Base-by-base conservation (phyloP, 352 stramenopile species). In the Pythium apleroticum region DNA sequence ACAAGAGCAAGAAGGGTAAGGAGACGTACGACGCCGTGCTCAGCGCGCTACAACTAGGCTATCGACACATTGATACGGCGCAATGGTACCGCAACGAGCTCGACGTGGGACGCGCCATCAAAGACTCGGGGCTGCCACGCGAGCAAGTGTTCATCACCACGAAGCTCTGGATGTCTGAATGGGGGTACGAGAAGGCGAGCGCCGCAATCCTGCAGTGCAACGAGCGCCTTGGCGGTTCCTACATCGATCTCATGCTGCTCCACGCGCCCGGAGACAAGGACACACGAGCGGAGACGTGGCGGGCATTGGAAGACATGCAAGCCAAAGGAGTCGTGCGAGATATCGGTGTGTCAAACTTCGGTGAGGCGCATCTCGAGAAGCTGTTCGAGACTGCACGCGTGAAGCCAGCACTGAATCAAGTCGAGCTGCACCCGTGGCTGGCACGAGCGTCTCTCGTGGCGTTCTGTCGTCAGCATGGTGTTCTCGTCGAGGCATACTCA, bases 271-370 rank as follows among this genome's bases (percentile, higher is more conserved):
- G 72, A 27, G 79, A 73, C 33, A 75, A 52, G 33, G 69, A 50
- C 20, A 81, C 57, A 7, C 74, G 77, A 12, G 66, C 79, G 7
- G 76, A 79, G 20, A 76, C 77, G 1, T 86, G 78, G 76, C 69
- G 57, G 3, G 79, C 76, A 8, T 68, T 89, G 6, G 72, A 86
- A 25, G 75, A 87, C 24, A 45, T 81, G 39, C 69, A 76, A 43
- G 8, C 59, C 0, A 50, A 78, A 39, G 90, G 90, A 5, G 52
- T 92, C 27, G 74, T 94, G 50, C 67, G 74, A 12, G 83, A 93
- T 57, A 91, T 96, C 48, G 92, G 90, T 31, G 90, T 97, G 14
- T 96, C 78, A 39, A 98, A 97, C 62, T 97, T 96, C 71, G 75
- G 80, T 4, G 65, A 84, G 24, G 64, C 73, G 20, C 88, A 97